Conservation (phyloP, 2,329 filamentous ascomycete species). For the Dissoconium aciculare region DNA sequence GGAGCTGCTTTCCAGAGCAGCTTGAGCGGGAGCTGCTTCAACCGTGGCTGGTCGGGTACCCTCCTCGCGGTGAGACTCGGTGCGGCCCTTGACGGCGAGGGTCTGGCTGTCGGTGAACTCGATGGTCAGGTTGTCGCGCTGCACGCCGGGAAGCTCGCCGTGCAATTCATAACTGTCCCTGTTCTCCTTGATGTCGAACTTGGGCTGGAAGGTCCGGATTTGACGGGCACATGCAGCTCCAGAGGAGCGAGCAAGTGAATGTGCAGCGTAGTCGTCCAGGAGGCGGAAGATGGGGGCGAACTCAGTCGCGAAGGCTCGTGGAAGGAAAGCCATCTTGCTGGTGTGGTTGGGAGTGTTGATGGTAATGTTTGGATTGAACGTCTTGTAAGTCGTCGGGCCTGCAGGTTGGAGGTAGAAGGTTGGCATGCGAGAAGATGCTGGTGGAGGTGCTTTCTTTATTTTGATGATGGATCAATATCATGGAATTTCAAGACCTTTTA, state of each 20-base stretch:
- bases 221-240: too few relatives aligned
- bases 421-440: constrained; percentile 16
- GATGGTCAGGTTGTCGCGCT: constrained; percentile 58
- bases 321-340: constrained; percentile 25
- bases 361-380: constrained; percentile 7
- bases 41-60: constrained; percentile 33
- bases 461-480: too few relatives aligned
- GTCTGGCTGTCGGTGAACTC: constrained; percentile 68
- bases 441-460: constrained; percentile 15
- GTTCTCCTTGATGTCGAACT: constrained; percentile 64
- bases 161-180: constrained; percentile 57
- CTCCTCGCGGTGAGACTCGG: constrained; percentile 48
- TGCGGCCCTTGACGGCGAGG: constrained; percentile 52
- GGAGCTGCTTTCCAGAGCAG: constrained; percentile 24
- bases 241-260: constrained; percentile 15
- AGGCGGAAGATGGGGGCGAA: constrained; percentile 32
- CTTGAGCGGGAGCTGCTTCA: constrained; percentile 9
- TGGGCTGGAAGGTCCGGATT: constrained; percentile 56
- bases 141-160: constrained; percentile 63
- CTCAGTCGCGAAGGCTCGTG: constrained; percentile 23
- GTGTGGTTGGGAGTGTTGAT: constrained; percentile 13
- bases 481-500: too few relatives aligned
- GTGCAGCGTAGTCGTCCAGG: constrained; percentile 31
- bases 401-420: constrained; percentile 13
- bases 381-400: constrained; percentile 19